Evolutionary conservation across 2,329 filamentous ascomycete species (phyloP).

Genomic region (Talaromyces sp.): DNA sequence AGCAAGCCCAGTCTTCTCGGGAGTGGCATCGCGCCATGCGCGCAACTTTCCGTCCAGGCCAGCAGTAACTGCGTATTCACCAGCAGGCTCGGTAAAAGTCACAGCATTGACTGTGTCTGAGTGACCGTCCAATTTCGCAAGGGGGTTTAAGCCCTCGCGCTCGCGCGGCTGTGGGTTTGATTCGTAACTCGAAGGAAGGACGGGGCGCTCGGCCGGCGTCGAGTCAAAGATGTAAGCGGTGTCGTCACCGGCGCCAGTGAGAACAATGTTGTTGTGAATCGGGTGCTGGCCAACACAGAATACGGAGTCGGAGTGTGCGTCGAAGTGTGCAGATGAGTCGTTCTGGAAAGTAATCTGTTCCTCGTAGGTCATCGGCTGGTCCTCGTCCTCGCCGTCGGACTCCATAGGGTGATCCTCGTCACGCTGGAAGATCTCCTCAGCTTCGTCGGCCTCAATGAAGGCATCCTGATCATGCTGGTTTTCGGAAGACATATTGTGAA

Average conservation of each 20-base stretch:
- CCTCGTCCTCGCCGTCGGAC: constrained; percentile 63
- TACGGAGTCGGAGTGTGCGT: constrained; percentile 84
- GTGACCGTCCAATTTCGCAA: constrained; percentile 85
- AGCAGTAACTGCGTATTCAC: constrained; percentile 82
- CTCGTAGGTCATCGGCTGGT: constrained; percentile 52
- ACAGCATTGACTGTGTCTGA: constrained; percentile 88
- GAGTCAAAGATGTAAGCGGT: constrained; percentile 85
- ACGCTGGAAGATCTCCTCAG: constrained; percentile 72
- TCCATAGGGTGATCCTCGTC: constrained; percentile 77
- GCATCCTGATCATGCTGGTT: constrained; percentile 65
- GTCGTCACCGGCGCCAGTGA: constrained; percentile 85
- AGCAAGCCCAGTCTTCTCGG: constrained; percentile 52
- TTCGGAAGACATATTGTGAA: constrained; percentile 38
- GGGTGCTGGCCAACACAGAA: constrained; percentile 96
- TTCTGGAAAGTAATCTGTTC: constrained; percentile 76
- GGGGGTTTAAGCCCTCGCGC: constrained; percentile 61
- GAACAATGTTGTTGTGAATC: constrained; percentile 72
- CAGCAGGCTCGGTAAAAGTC: constrained; percentile 78
- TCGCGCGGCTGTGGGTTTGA: constrained; percentile 65
- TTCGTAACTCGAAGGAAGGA: constrained; percentile 77
- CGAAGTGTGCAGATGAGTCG: constrained; percentile 92
- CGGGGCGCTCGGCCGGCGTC: constrained; percentile 62
- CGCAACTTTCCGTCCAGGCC: constrained; percentile 84
- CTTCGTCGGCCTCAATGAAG: constrained; percentile 76
- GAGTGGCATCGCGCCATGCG: constrained; percentile 62